A percentile compares a stretch with the other conserved stretches of the same genome.
These are phyloP conservation scores for Hyphopichia wangnamkhiaoensis DNA, from an alignment of 1,139 yeast genomes.

Conservation along the genomic window DNA sequence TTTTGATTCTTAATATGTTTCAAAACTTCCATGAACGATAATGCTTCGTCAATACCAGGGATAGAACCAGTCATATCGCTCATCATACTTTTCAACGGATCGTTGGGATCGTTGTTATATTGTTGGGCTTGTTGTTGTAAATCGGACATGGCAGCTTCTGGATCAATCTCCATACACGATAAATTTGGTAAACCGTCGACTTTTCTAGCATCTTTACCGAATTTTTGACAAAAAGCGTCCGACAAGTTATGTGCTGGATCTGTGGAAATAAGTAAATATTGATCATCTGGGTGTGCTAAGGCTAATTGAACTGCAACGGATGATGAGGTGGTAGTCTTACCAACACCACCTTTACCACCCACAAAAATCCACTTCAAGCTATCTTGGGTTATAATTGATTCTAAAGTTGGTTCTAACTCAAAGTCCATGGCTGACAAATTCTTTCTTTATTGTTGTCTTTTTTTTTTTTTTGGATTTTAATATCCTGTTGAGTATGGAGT, in stretches of 20 bases:
- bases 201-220: constrained; percentile 92
- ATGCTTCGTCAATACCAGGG: constrained; percentile 97
- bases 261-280: constrained; percentile 87
- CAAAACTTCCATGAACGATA: constrained; percentile 95
- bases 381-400: constrained; percentile 62
- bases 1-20: constrained; percentile 89
- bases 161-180: constrained; percentile 98
- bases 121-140: constrained; percentile 64
- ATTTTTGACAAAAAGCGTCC: constrained; percentile 97
- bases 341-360: constrained; percentile 99
- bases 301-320: constrained; percentile 92
- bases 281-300: constrained; percentile 73
- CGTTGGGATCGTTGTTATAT: constrained; percentile 57
- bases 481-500: neutral
- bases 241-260: constrained; percentile 98
- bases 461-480: neutral
- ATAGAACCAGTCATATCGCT: constrained; percentile 92
- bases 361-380: constrained; percentile 94
- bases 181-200: constrained; percentile 87
- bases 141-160: constrained; percentile 90
- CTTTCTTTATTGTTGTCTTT: neutral
- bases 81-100: constrained; percentile 72
- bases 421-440: constrained; percentile 37
- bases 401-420: constrained; percentile 66
- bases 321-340: constrained; percentile 96